These are phyloP conservation scores for Pulveroboletus sp. DNA, from an alignment of 768 basidiomycete species.

Conservation along the genomic window DNA sequence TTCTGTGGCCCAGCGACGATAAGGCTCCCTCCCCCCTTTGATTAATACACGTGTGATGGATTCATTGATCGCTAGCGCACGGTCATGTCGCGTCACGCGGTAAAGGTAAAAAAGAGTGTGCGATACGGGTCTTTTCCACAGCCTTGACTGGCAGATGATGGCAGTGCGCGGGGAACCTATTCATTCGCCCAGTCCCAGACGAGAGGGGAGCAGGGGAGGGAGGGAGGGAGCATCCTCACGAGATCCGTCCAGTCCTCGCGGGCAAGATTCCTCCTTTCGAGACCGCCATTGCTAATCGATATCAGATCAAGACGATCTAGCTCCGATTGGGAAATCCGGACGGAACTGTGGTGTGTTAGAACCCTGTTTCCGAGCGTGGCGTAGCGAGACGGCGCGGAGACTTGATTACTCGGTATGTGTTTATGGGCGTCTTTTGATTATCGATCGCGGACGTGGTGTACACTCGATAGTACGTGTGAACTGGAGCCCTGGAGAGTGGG, in stretches of 20 bases:
- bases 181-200: neutral
- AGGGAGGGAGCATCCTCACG: neutral
- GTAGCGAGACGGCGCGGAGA: neutral
- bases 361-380: neutral
- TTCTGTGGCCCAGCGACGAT: slow-evolving; percentile 12
- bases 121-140: neutral
- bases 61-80: slow-evolving; percentile 12
- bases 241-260: slow-evolving; percentile 8
- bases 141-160: neutral
- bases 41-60: slow-evolving; percentile 7
- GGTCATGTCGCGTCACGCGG: neutral
- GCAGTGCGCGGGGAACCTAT: neutral
- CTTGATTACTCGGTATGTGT: neutral
- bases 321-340: slow-evolving; percentile 6
- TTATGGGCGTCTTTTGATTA: neutral
- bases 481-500: neutral
- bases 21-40: neutral
- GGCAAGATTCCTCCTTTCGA: neutral
- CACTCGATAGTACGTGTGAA: neutral
- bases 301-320: slow-evolving; percentile 18
- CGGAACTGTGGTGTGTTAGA: neutral
- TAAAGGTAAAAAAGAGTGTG: neutral
- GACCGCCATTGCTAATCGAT: slow-evolving; percentile 13
- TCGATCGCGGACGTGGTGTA: neutral
- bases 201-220: too few species aligned